Percentiles rank a stretch among this genome's conserved stretches.
Conservation (phyloP, 2,329 filamentous ascomycete species). For the Calonectria henricotiae region DNA sequence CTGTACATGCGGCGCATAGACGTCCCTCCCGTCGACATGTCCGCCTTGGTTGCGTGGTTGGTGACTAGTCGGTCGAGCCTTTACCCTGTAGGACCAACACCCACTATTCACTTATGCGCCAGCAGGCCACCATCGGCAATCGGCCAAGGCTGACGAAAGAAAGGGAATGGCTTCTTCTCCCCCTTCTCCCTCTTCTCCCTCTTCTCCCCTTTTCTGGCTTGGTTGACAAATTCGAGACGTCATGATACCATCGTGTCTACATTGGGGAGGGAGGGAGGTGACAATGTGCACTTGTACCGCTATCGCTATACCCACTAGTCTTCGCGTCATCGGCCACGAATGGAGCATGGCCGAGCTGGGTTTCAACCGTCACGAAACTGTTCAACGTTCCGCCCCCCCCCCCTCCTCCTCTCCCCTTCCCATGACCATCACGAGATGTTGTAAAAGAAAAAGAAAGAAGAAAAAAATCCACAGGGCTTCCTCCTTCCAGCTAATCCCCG, state of each 20-base stretch:
- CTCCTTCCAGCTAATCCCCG: not conserved
- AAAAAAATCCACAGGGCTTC: not conserved
- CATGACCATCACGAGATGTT: conserved; percentile 19
- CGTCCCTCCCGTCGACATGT: too few species aligned
- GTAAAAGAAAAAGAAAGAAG: not conserved
- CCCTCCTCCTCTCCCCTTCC: not conserved
- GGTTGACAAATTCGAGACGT: conserved; percentile 22
- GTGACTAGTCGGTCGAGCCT: not conserved
- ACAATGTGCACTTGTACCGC: not conserved
- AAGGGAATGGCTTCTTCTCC: too few species aligned
- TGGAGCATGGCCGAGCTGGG: not conserved
- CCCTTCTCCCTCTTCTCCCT: too few species aligned
- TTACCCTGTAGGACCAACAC: not conserved
- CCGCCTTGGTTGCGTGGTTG: not conserved
- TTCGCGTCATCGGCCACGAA: conserved; percentile 17
- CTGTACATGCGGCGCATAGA: conserved; percentile 19
- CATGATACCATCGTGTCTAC: not conserved
- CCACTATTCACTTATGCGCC: not conserved
- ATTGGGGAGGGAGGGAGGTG: not conserved
- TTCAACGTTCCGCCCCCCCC: not conserved
- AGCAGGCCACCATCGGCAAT: not conserved
- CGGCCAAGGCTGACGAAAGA: not conserved
- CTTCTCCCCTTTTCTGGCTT: not conserved
- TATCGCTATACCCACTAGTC: not conserved
- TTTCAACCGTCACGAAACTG: not conserved